Base-by-base conservation (phyloP, 345 rosid genomes). In the Salix exigua region DNA sequence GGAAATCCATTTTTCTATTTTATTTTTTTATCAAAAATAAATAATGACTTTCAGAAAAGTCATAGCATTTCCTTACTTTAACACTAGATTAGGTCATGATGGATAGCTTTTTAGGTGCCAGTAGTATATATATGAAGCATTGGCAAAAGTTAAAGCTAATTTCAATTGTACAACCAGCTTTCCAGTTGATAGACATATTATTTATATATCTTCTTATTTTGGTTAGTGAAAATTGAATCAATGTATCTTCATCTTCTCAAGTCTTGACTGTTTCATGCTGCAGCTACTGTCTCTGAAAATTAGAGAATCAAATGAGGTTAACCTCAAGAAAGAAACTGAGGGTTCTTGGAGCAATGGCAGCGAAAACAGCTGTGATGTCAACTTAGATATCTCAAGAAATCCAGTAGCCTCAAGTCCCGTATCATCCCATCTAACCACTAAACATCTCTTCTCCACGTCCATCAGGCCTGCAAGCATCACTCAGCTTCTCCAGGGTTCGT, bases 321-420 rank as follows among this genome's bases (percentile, higher is more conserved):
- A 73, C 77, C 82, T 73, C 4, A 89, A 87, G 87, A 88, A 86
- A 86, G 94, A 92, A 79, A 80, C 82, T 17, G 79, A 90, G 53
- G 88, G 81, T 75, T 90, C 95, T 58, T 86, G 93, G 93, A 92
- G 91, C 90, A 88, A 89, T 78, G 97, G 84, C 48, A 90, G 92
- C 65, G 89, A 86, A 6, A 89, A 81, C 84, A 84, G 83, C 74
- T 86, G 85, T 51, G 97, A 90, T 65, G 80, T 83, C 31, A 90
- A 89, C 76, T 69, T 85, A 26, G 89, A 87, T 68, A 74, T 82
- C 23, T 82, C 90, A 79, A 88, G 88, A 81, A 82, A 76, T 70
- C 70, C 84, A 79, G 85, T 76, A 28, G 82, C 77, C 66, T 84
- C 81, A 74, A 87, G 85, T 42, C 86, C 89, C 37, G 79, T 72